Base-by-base conservation (phyloP, 352 stramenopile species). In the Pythium angustatum region DNA sequence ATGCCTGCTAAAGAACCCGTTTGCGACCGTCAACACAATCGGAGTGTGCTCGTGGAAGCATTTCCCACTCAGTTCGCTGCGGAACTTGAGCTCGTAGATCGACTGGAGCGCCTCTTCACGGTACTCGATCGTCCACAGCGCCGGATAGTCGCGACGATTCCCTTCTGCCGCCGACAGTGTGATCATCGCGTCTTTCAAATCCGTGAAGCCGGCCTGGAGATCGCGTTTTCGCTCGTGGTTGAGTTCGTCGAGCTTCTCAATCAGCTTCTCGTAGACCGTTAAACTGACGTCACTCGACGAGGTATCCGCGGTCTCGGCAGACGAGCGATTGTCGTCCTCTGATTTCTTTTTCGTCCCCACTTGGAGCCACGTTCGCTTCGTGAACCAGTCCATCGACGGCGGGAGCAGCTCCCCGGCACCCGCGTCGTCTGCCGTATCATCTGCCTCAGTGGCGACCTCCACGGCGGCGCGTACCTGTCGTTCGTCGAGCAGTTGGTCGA, bases 1-100 rank as follows among this genome's bases (percentile, higher is more conserved):
- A 21, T 68, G 53, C 22, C 49, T 61, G 17, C 28, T 43, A 28
- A 68, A 62, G 19, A 68, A 19, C 26, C 28, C 21, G 27, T 49
- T 48, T 4, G 26, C 5, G 6, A 68, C 61, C 8, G 3, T 47
- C 0, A 68, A 49, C 8, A 40, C 21, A 31, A 62, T 68, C 1
- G 61, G 61, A n/a, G n/a, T n/a, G n/a, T n/a, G n/a, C 12, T 47
- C 17, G n/a, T 68, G 61, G 27, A 44, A 62, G 43, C 61, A 68
- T 36, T 34, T 34, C 2, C 61, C 61, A 15, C 41, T 58, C 10
- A 68, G 27, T 27, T 62, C 19, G 19, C 61, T 62, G 11, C 43
- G 40, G 2, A 68, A 22, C 15, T 47, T 9, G 0, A 68, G 30
- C 51, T 51, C 51, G 41, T 58, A 68, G 2, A 31, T 26, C 3